phyloP scores from a whole-genome alignment of 2,329 filamentous ascomycete genomes.

The Monosporascus sp. region DNA sequence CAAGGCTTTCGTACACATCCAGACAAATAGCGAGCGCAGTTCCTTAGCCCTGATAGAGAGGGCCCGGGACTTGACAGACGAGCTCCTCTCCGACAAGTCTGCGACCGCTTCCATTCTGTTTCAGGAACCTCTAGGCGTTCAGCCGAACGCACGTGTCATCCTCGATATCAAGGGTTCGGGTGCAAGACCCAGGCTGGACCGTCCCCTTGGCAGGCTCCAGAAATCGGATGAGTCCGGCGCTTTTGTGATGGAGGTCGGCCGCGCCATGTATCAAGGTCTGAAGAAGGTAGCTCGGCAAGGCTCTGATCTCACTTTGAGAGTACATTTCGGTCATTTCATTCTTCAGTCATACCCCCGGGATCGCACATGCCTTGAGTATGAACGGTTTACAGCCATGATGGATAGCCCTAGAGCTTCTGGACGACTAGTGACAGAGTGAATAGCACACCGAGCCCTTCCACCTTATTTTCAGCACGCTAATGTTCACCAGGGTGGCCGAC shows the following conservation, averaged over 20 bases:
- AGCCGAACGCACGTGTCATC: not conserved
- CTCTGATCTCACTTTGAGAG: not conserved
- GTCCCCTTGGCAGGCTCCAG: not conserved
- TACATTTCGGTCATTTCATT: not conserved
- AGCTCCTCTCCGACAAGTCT: not conserved
- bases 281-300: not conserved
- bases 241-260: not conserved
- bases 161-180: not conserved
- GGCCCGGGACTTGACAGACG: not conserved
- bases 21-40: not conserved
- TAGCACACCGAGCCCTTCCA: not conserved
- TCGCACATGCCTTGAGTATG: not conserved
- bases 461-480: not conserved
- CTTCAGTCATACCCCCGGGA: not conserved
- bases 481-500: not conserved
- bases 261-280: not conserved
- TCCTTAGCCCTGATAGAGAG: not conserved
- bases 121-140: not conserved
- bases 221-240: not conserved
- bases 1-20: not conserved
- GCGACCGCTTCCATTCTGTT: not conserved
- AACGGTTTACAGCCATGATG: not conserved
- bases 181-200: not conserved
- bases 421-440: not conserved
- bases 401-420: not conserved